Evolutionary conservation across 2,329 filamentous ascomycete species (phyloP).

Genomic region (Aspergillus felis): DNA sequence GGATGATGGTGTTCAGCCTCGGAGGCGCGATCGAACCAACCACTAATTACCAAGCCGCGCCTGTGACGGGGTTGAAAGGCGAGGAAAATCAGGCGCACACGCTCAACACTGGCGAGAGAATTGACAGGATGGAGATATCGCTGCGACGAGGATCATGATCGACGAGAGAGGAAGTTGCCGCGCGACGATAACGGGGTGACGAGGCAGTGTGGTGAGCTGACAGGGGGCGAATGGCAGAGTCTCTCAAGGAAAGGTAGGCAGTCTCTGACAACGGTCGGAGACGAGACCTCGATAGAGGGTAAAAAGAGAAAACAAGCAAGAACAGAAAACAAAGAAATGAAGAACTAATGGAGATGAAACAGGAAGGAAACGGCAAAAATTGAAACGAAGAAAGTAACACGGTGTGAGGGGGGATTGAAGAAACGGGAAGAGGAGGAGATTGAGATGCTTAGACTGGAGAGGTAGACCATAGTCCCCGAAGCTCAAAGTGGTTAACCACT

Average conservation of each 20-base stretch:
- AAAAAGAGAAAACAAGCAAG: not conserved
- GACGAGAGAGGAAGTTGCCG: constrained; percentile 11
- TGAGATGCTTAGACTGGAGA: not conserved
- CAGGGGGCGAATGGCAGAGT: not conserved
- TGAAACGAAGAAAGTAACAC: constrained; percentile 2
- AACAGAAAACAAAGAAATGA: constrained; percentile 3
- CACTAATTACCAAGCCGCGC: constrained; percentile 15
- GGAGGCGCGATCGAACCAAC: constrained; percentile 16
- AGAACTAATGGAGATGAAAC: not conserved
- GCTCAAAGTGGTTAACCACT: too few species aligned
- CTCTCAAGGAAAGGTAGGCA: not conserved
- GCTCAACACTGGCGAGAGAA: constrained; percentile 20
- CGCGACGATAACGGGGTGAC: not conserved
- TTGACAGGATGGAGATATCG: constrained; percentile 16
- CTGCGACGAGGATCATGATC: constrained; percentile 21
- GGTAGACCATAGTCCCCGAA: too few species aligned
- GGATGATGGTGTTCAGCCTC: constrained; percentile 8
- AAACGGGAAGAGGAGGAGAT: constrained; percentile 3
- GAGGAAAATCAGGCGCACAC: constrained; percentile 4
- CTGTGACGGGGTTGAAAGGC: not conserved
- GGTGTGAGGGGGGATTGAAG: not conserved
- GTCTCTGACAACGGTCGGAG: not conserved
- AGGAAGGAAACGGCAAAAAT: constrained; percentile 5
- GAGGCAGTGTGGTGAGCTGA: not conserved
- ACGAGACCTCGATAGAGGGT: not conserved